Base-by-base conservation (phyloP, 75 land plant genomes). In the Picea glauca region DNA sequence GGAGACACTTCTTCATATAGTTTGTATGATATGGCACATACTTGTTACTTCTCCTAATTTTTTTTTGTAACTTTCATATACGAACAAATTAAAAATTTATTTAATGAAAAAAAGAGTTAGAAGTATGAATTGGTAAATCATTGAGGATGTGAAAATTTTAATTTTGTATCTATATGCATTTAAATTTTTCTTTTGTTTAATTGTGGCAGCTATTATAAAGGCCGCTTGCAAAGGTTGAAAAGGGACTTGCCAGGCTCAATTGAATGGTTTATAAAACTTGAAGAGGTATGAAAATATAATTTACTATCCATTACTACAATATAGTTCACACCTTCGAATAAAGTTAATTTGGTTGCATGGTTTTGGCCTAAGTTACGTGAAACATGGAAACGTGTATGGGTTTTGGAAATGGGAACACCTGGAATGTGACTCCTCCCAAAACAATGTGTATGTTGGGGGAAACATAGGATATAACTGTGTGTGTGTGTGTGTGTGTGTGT, bases 211-310 rank as follows among this genome's bases (percentile, higher is more conserved):
- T 84, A 81, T 62, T 84, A 84, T 57, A 81, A 58, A 75, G 86
- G 86, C 23, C 86, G 86, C 20, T 65, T 84, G 77, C 82, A 84
- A 74, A 74, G 86, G 50, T 80, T 84, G 7, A 84, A 84, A 62
- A 75, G 82, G 58, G 86, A 84, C 54, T 61, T 84, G 74, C 35
- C 77, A 40, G 83, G 86, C 5, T 85, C 86, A 0, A 77, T 85
- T 5, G 70, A 81, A 21, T 81, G 60, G 75, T 85, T 85, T 58
- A 14, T 78, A 76, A 78, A 78, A 60, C 83, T 85, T 15, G 83
- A 85, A 54, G 73, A 81, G 86, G 86, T 81, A 74, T n/a, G 30
- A 20, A 58, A 58, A 58, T 58, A 58, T 58, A 40, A 40, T 40
- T 40, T 40, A 40, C 43, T 4, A 4, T 40, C 43, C 43, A 40